Base-by-base conservation (phyloP, 129 eudicot species). In the Daucus carota region DNA sequence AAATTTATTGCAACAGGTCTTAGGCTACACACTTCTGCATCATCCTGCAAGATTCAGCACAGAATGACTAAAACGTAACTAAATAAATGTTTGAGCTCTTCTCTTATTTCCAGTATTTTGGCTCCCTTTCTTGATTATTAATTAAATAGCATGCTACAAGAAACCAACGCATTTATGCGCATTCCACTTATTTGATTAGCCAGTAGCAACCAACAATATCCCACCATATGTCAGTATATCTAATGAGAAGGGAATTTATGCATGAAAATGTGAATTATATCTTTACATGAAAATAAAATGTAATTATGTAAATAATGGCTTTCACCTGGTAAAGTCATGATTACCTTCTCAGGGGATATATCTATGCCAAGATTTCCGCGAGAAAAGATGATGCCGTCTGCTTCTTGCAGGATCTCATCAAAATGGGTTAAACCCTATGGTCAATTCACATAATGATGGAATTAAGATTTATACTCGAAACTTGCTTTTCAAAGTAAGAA, bases 341-440 rank as follows among this genome's bases (percentile, higher is more conserved):
- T 40, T 73, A 91, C 99, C 99, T 94, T 94, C 88, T 94, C 99
- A 8, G 99, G 97, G 75, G 97, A 93, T 59, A 94, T 96, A 86
- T 94, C 99, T 50, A 94, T 91, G 26, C 99, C 99, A 78, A 94
- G 92, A 84, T 94, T 91, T 79, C 99, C 99, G 77, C 99, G 99
- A 12, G 99, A 94, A 76, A 94, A 97, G 69, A 94, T 94, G 79
- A 94, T 91, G 52, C 99, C 99, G 84, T 91, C 99, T 74, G 97
- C 99, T 85, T 87, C 99, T 84, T 89, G 89, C n/a, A 94, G 89
- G 75, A 94, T 94, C 84, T 94, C 99, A 76, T 94, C 99, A 74
- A 94, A 94, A 83, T 91, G 97, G 36, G 90, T 91, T 76, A 94
- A 87, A 73, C 99, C 99, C 99, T 94, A 81, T 40, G 78, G 48